Evolutionary conservation across 495 filamentous ascomycete genomes (phyloP).

Genomic region (Annulohypoxylon moriforme): DNA sequence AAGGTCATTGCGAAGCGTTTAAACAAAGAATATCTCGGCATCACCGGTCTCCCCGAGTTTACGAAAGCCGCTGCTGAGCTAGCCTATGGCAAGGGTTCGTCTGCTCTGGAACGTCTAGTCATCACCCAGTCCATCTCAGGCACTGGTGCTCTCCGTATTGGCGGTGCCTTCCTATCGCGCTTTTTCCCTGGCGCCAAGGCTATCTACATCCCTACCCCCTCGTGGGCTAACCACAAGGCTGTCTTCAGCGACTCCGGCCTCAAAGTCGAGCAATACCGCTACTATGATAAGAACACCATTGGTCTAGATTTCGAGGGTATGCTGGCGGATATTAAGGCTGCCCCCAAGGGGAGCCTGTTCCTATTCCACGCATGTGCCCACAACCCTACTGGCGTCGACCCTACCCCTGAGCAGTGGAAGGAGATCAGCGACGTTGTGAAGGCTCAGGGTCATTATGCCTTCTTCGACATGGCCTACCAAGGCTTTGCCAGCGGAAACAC

Average conservation of each 20-base stretch:
- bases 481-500: conserved; percentile 96
- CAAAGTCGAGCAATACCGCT: conserved; percentile 91
- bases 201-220: conserved; percentile 94
- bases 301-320: conserved; percentile 97
- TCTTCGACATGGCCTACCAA: conserved; percentile 99
- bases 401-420: conserved; percentile 91
- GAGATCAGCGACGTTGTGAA: conserved; percentile 91
- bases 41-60: conserved; percentile 94
- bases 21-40: conserved; percentile 98
- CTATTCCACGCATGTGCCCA: conserved; percentile 97
- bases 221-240: conserved; percentile 98
- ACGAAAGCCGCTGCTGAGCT: conserved; percentile 89
- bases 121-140: conserved; percentile 99
- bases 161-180: conserved; percentile 89
- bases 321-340: conserved; percentile 88
- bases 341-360: conserved; percentile 87
- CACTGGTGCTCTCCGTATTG: conserved; percentile 94
- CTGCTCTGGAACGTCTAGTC: conserved; percentile 81
- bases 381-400: conserved; percentile 98
- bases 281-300: conserved; percentile 99
- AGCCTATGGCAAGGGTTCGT: conserved; percentile 85
- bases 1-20: conserved; percentile 78
- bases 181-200: conserved; percentile 91
- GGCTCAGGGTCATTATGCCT: conserved; percentile 88
- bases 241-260: conserved; percentile 95